Evolutionary conservation across 768 basidiomycete species (phyloP), one percentile per base, ranked within the genome.

Genomic region (Panellus pusillus): DNA sequence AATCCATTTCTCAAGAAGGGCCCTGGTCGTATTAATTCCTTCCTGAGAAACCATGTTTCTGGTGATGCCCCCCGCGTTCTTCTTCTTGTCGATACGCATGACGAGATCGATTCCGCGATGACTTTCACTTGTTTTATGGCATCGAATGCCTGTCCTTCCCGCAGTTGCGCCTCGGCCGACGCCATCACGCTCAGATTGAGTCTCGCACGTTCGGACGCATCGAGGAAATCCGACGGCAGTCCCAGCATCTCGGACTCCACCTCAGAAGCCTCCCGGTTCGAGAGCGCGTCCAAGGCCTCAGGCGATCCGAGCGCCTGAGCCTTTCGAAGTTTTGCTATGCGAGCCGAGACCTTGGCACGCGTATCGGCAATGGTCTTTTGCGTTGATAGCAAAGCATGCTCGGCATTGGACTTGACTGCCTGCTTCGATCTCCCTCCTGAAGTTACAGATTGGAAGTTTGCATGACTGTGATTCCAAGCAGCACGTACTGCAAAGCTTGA

Each of bases 191-290:
- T 6, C 14, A 55, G 1, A 11, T 27, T 6, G 4, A 49, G 19
- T 0, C n/a, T 17, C 9, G 8, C 9, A 4, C 54, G 43, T 4
- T 49, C 43, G 9, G 4, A 18, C 1, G 11, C 2, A 40, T 40
- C 27, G 1, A 1, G 19, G 20, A 55, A 32, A 11, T 55, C 47
- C 1, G 54, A 55, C 9, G 54, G 54, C 14, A 55, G 38, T 0
- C 44, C 42, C 42, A 55, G 24, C n/a, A 44, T 11, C 13, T 49
- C 54, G 9, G 40, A 18, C 47, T 48, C 53, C 3, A 54, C 47
- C 0, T 5, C n/a, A 11, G 40, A 37, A 2, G 12, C 41, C 9
- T n/a, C n/a, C 45, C 37, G 28, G 7, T 41, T 7, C 0, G 17
- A n/a, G 4, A 35, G 20, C 12, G n/a, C 29, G 9, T 24, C 19